A percentile compares a stretch with the other conserved stretches of the same genome.
These are phyloP conservation scores for Spiraea crenata DNA, from an alignment of 331 rosid species.

Conservation along the genomic window DNA sequence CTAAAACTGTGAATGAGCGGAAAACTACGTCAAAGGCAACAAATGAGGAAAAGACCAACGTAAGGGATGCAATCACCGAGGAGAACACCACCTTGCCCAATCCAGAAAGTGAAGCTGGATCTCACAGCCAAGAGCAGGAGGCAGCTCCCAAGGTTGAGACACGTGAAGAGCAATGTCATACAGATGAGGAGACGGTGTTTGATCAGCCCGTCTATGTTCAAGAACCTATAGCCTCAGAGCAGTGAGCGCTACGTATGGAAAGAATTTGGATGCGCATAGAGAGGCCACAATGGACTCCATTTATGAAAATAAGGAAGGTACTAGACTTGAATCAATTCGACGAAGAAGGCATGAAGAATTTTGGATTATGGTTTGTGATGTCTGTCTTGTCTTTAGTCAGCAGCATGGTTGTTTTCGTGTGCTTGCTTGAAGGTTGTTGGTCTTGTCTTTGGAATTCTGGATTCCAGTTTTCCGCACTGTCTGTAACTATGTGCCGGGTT, in stretches of 20 bases:
- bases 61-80: constrained; percentile 40
- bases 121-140: constrained; percentile 32
- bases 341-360: constrained; percentile 53
- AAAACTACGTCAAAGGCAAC: constrained; percentile 36
- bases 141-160: constrained; percentile 33
- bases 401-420: constrained; percentile 55
- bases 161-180: constrained; percentile 34
- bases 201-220: constrained; percentile 40
- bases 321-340: constrained; percentile 44
- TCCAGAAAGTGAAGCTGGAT: constrained; percentile 39
- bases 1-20: constrained; percentile 39
- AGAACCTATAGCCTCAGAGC: constrained; percentile 45
- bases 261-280: constrained; percentile 27
- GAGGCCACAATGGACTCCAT: constrained; percentile 31
- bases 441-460: constrained; percentile 51
- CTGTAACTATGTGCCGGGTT: constrained; percentile 62
- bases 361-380: constrained; percentile 61
- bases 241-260: constrained; percentile 38
- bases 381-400: constrained; percentile 56
- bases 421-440: constrained; percentile 52
- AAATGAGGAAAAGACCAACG: constrained; percentile 28
- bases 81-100: constrained; percentile 38
- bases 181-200: constrained; percentile 33
- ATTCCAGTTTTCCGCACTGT: constrained; percentile 53
- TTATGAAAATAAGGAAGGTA: constrained; percentile 47